Base-by-base conservation (phyloP, 371 early-diverging fungal genomes). In the Quaeritorhiza haematococci region DNA sequence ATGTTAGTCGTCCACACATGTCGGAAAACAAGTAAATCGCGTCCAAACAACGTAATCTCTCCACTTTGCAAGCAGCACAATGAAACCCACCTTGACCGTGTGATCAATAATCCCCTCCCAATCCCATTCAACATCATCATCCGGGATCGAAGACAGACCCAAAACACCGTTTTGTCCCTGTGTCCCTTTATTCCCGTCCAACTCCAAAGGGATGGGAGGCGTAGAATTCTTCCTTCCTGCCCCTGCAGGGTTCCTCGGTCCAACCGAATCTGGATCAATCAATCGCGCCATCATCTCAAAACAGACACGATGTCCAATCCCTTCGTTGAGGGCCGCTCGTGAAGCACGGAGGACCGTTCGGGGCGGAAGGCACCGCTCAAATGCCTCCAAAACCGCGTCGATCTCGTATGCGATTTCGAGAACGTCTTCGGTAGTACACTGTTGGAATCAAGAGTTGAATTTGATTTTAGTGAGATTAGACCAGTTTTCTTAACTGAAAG, bases 351-450 rank as follows among this genome's bases (percentile, higher is more conserved):
- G 53, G 3, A 44, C 30, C 5, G 33, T 8, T 5, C n/a, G 10
- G 8, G 21, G 26, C 10, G 43, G 55, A 49, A 48, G 45, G 29
- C 17, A 55, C 3, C 1, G 46, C 42, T 35, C 58, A 35, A 17
- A 55, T 4, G 62, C 46, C 2, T 43, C 42, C 42, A 66, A 15
- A 30, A 58, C 27, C 19, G 51, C 17, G 50, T 62, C 53, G 15
- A 66, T 28, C 33, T 66, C 67, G 29, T 55, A 53, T 17, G 59
- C 59, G 24, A 66, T 50, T 38, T 62, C 62, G 3, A 66, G 28
- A 10, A 44, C 49, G 27, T 61, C 62, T 33, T 61, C 57, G 1
- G 43, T 43, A 23, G 48, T 4, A 42, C 27, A 48, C 64, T 63
- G 38, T 29, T 6, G 30, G 17, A 3, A 41, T 17, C 10, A 34